Evolutionary conservation across 495 filamentous ascomycete genomes (phyloP), one percentile per base, ranked within the genome.

Genomic region (Friedmanniomyces simplex): DNA sequence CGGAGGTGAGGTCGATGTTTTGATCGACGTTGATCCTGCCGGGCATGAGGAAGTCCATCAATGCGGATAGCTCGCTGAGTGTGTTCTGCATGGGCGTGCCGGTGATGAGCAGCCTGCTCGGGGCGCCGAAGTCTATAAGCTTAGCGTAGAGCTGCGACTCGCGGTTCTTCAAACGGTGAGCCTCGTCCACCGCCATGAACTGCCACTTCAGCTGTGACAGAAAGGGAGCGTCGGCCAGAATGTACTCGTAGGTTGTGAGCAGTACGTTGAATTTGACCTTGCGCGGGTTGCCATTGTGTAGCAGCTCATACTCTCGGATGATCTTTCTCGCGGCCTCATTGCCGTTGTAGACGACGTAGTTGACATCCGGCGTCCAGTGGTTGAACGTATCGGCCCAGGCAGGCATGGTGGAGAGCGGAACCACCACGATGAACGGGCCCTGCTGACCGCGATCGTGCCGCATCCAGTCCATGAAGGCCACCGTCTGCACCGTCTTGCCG

Each of bases 381-480:
- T 96, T 93, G 70, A 99, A 94, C 0, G 93, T 99, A 61, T 97
- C 94, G 10, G 88, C 90, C 93, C 93, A 99, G 12, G 93, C 88
- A 11, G 93, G 91, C 72, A 99, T 91, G 18, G 94, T 96, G 21
- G 91, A 95, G 26, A 97, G 76, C 1, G 93, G 93, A 13, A 95
- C 93, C 24, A 99, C 88, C 42, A 96, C 89, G 34, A 99, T 79
- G 71, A 96, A 97, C 0, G 93, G 93, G 0, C 93, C 93, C 71
- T 97, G 83, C 66, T 97, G 94, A 48, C 77, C 76, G 54, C 91
- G 77, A 43, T 88, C 85, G 73, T 96, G 91, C n/a, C 90, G 86
- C 59, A 99, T 78, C 91, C 94, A 97, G 68, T 91, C 96, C 75
- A 96, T 85, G 69, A 97, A 97, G 0, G 93, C 78, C 21, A 99